Evolutionary conservation across 1,284 basidiomycete genomes (phyloP), one percentile per base, ranked within the genome.

Genomic region (Malassezia nana): DNA sequence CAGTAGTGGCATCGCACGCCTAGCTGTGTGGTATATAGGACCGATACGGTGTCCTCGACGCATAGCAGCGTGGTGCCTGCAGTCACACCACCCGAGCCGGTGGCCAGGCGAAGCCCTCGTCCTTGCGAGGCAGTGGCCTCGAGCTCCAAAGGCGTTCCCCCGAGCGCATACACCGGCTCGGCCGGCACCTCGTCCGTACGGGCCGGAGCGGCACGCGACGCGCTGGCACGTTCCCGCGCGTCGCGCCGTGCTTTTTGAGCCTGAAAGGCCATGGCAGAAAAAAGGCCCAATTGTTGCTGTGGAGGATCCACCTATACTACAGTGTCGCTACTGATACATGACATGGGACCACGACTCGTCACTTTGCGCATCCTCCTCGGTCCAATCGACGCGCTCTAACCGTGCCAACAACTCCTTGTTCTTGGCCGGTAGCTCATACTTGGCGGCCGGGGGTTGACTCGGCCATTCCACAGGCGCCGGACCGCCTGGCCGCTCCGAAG

Each of bases 1-100:
- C 54, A 56, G 47, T 32, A 50, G 40, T 56, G 44, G 49, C 54
- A 56, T 24, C 54, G 54, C 6, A 12, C 16, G 24, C 13, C 3
- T 6, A 29, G 43, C 20, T 51, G 44, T 8, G 35, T 22, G 13
- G 54, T 43, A 38, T 38, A 24, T 6, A 56, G 44, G 12, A 51
- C 54, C 12, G 41, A 45, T 3, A 47, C 49, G 3, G 13, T 16
- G 10, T 38, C 28, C 25, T 40, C 30, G 16, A 28, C 20, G 24
- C 10, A 7, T 9, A 51, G 15, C 10, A 56, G 40, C 20, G 33
- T 32, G 12, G 50, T 44, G 29, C 54, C 48, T 2, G 33, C 35
- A 6, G 35, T 9, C 3, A 38, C 35, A 12, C 35, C 35, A 18
- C 35, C 35, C 2, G 35, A 18, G 16, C 35, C 35, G 12, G 35